Percentiles rank a stretch among this genome's conserved stretches.
phyloP scores from a whole-genome alignment of 1,284 basidiomycete genomes.

The Neolentinus lepideus region DNA sequence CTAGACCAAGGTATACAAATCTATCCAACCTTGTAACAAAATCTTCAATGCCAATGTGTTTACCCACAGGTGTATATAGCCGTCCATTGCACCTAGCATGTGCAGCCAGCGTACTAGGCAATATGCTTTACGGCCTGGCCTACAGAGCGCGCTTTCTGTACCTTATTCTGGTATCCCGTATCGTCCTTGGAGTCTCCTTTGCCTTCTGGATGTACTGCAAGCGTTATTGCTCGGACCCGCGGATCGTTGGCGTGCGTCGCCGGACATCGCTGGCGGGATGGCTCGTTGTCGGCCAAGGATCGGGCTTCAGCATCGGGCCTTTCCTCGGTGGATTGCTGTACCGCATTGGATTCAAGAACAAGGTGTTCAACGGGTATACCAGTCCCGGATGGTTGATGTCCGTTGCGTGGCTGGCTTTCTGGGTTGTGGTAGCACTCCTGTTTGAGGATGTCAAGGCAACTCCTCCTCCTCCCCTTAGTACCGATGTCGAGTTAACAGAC shows the following conservation, averaged over 20 bases:
- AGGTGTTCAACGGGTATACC: slow-evolving; percentile 55
- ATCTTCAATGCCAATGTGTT: neutral
- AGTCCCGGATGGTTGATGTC: slow-evolving; percentile 66
- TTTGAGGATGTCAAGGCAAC: slow-evolving; percentile 44
- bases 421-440: slow-evolving; percentile 30
- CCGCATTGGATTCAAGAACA: slow-evolving; percentile 43
- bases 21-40: neutral
- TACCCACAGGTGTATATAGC: slow-evolving; percentile 41
- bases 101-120: slow-evolving; percentile 31
- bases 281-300: slow-evolving; percentile 55
- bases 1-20: slow-evolving; percentile 41
- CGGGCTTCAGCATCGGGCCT: slow-evolving; percentile 60
- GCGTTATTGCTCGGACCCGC: slow-evolving; percentile 57
- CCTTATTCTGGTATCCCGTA: slow-evolving; percentile 40
- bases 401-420: slow-evolving; percentile 44
- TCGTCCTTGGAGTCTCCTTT: slow-evolving; percentile 39
- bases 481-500: neutral
- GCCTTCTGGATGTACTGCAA: slow-evolving; percentile 46
- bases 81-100: slow-evolving; percentile 37
- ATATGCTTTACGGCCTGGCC: slow-evolving; percentile 37
- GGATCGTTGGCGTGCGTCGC: slow-evolving; percentile 57
- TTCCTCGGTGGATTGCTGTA: slow-evolving; percentile 59
- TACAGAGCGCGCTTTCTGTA: slow-evolving; percentile 39
- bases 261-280: slow-evolving; percentile 58
- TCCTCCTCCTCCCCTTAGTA: neutral